Percentiles rank a stretch among this genome's conserved stretches.
Evolutionary conservation across 352 stramenopile genomes (phyloP).

Genomic region (Saprolegnia diclina): DNA sequence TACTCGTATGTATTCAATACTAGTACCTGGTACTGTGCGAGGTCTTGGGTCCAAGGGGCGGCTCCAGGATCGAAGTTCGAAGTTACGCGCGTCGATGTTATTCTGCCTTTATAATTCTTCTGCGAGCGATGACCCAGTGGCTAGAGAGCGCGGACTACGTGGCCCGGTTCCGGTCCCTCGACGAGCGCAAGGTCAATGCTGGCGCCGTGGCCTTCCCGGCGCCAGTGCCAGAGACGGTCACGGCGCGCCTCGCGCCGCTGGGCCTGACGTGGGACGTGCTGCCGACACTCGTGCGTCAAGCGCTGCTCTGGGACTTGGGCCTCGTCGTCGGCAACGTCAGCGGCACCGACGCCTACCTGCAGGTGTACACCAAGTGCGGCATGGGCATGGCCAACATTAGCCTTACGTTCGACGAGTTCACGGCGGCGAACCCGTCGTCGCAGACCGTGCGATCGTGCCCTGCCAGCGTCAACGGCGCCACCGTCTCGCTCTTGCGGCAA

Average conservation of each 20-base stretch:
- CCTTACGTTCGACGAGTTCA: conserved; percentile 13
- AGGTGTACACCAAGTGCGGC: conserved; percentile 13
- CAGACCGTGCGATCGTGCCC: neutral
- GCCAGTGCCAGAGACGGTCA: neutral
- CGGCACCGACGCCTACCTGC: neutral
- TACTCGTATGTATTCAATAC: no score
- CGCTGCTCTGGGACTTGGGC: conserved; percentile 23
- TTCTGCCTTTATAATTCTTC: neutral
- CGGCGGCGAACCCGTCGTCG: neutral
- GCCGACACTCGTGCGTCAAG: neutral
- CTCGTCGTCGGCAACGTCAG: neutral
- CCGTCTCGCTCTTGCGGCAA: neutral
- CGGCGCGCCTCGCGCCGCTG: neutral
- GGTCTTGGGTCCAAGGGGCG: neutral
- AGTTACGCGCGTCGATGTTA: neutral
- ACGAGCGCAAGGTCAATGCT: neutral
- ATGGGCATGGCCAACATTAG: conserved; percentile 8
- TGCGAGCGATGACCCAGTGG: neutral
- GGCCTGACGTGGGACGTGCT: neutral
- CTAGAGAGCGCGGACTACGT: conserved; percentile 21
- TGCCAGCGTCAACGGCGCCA: neutral
- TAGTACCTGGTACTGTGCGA: no score
- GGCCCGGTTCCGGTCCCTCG: conserved; percentile 1
- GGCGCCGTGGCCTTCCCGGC: neutral
- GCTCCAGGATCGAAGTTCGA: neutral